Conservation (phyloP, 306 rosid species). For the Datisca glomerata region DNA sequence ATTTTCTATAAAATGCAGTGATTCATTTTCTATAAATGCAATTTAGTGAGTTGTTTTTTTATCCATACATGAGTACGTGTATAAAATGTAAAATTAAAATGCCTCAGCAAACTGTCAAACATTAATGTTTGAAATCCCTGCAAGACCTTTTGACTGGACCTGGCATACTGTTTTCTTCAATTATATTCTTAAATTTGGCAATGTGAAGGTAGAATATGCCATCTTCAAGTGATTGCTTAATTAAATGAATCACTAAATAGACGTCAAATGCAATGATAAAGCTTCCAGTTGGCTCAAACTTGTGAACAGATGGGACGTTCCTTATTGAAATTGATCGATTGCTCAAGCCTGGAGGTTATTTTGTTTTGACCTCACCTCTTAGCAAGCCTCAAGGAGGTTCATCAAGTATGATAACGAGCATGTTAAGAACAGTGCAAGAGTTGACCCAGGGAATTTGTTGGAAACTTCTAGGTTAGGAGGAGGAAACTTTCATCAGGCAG, state of each 20-base stretch:
- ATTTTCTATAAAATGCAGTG: not conserved
- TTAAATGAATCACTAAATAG: no score
- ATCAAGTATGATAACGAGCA: conserved; percentile 29
- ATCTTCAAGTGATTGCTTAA: not conserved
- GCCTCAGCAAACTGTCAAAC: no score
- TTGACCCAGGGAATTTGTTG: conserved; percentile 67
- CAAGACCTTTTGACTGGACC: no score
- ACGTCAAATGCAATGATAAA: no score
- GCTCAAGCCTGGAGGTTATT: conserved; percentile 98
- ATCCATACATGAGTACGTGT: not conserved
- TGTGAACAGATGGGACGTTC: conserved; percentile 52
- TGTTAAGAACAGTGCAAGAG: conserved; percentile 55
- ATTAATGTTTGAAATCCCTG: not conserved
- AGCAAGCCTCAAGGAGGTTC: conserved; percentile 55
- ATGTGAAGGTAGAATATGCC: not conserved
- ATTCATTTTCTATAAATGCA: not conserved
- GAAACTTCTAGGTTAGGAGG: conserved; percentile 87
- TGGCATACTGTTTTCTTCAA: not conserved
- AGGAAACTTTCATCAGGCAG: conserved; percentile 91
- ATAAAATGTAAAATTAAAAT: no score
- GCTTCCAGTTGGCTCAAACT: conserved; percentile 3
- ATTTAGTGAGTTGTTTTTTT: no score
- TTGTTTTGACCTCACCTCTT: conserved; percentile 77
- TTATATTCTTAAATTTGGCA: not conserved
- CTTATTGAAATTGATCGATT: conserved; percentile 91